Percentiles rank a stretch among this genome's conserved stretches.
These are phyloP conservation scores for Xylariales sp. DNA, from an alignment of 2,329 filamentous ascomycete species.

Conservation along the genomic window DNA sequence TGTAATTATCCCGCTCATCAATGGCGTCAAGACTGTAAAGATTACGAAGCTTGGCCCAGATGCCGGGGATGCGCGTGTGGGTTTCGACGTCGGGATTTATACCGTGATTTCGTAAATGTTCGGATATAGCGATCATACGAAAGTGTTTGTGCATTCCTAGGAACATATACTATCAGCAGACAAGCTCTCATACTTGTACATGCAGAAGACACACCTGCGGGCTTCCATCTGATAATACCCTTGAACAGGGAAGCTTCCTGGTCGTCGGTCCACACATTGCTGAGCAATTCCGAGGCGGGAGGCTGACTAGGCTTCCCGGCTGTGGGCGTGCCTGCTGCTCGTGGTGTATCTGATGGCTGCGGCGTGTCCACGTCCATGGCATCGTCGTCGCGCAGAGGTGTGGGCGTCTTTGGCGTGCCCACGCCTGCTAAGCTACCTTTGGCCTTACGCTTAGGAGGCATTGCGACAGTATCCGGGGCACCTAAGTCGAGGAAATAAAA, in stretches of 20 bases:
- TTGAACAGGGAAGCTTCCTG: conserved; percentile 92
- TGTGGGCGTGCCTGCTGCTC: conserved; percentile 33
- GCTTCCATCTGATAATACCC: conserved; percentile 89
- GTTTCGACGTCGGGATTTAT: conserved; percentile 64
- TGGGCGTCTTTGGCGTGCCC: conserved; percentile 47
- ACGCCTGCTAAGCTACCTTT: conserved; percentile 49
- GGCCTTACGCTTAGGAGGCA: conserved; percentile 68
- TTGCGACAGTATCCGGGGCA: too few relatives aligned
- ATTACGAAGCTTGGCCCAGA: conserved; percentile 81
- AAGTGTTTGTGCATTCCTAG: conserved; percentile 80
- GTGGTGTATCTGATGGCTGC: conserved; percentile 46
- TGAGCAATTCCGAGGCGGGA: conserved; percentile 34
- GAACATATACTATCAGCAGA: background rate
- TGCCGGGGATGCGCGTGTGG: conserved; percentile 84
- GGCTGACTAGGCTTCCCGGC: conserved; percentile 30
- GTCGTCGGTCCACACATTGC: conserved; percentile 89
- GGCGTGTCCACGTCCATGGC: conserved; percentile 57
- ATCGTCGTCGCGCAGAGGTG: conserved; percentile 51
- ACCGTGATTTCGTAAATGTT: conserved; percentile 75
- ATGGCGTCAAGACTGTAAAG: conserved; percentile 84
- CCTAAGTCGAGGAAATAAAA: too few relatives aligned
- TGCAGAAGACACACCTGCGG: conserved; percentile 62
- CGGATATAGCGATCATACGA: conserved; percentile 80
- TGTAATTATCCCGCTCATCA: conserved; percentile 74
- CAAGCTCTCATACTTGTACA: too few relatives aligned